Conservation (phyloP, 345 rosid genomes). For the Melaleuca alternifolia region DNA sequence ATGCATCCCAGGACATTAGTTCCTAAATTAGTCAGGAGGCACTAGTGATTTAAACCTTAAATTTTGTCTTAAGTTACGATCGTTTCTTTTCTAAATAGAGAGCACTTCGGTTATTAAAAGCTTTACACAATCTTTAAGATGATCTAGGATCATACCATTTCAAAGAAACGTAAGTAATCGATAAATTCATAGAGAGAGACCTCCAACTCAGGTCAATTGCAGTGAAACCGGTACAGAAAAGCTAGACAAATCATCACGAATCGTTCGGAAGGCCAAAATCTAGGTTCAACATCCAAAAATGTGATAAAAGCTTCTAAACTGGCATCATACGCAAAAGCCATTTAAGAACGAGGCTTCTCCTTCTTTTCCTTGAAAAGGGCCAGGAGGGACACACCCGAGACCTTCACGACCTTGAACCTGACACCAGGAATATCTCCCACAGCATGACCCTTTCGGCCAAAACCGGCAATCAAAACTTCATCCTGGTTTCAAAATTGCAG, state of each 20-base stretch:
- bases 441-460: conserved; percentile 78
- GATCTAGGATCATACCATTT: neutral
- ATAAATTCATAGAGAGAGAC: neutral
- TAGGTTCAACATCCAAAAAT: neutral
- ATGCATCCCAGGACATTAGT: too few relatives aligned
- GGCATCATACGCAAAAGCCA: neutral
- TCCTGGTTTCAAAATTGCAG: conserved; percentile 22
- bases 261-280: conserved; percentile 4
- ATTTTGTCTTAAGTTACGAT: neutral
- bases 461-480: conserved; percentile 74
- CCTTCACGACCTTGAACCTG: conserved; percentile 83
- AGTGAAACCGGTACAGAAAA: neutral
- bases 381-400: conserved; percentile 69
- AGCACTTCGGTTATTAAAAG: neutral
- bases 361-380: conserved; percentile 82
- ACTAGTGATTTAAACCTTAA: neutral
- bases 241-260: neutral
- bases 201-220: neutral
- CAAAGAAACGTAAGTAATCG: neutral
- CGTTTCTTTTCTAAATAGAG: neutral
- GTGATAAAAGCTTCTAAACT: neutral
- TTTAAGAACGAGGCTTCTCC: conserved; percentile 77
- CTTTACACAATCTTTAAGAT: neutral
- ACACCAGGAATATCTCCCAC: conserved; percentile 92
- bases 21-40: too few relatives aligned